Evolutionary conservation across 768 basidiomycete species (phyloP), one percentile per base, ranked within the genome.

Genomic region (Crucibulum laeve): DNA sequence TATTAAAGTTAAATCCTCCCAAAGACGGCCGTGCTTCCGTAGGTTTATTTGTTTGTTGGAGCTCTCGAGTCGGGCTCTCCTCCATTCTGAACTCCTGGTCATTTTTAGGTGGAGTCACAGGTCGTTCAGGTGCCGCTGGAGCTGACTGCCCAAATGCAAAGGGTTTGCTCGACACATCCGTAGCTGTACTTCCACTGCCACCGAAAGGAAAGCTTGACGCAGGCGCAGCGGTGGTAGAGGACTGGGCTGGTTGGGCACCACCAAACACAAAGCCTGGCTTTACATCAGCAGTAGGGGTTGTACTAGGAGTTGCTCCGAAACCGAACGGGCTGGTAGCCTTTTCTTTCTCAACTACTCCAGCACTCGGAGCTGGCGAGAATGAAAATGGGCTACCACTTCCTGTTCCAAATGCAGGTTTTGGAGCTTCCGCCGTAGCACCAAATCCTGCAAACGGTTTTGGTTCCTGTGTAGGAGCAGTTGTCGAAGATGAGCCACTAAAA

Each of bases 31-130:
- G 64, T 28, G 57, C 50, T 48, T 57, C 64, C 21, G 64, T 63
- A 15, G 65, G 56, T 35, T 67, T 70, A 43, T 71, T 77, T 18
- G 63, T 49, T 38, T 76, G 74, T 59, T 74, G 72, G 54, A 78
- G 63, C 6, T 83, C 82, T 46, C 85, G 71, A 2, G 76, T 79
- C 1, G 87, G 87, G 51, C 87, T 90, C 61, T 89, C 87, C 30
- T 90, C 87, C 87, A 90, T 90, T 44, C 64, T 76, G 50, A 84
- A 76, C 46, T 87, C 87, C 38, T 81, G 74, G 35, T 81, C 82
- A 44, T 70, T 78, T 54, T 67, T 73, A 3, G 87, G 87, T 7
- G 85, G 84, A 0, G 85, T 87, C 4, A 68, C 63, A n/a, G 84
- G 71, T 17, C 82, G 69, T 21, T 68, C 59, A 10, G 64, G 52